Evolutionary conservation across 257 asterid genomes (phyloP).

Genomic region (Capsicum chinense): DNA sequence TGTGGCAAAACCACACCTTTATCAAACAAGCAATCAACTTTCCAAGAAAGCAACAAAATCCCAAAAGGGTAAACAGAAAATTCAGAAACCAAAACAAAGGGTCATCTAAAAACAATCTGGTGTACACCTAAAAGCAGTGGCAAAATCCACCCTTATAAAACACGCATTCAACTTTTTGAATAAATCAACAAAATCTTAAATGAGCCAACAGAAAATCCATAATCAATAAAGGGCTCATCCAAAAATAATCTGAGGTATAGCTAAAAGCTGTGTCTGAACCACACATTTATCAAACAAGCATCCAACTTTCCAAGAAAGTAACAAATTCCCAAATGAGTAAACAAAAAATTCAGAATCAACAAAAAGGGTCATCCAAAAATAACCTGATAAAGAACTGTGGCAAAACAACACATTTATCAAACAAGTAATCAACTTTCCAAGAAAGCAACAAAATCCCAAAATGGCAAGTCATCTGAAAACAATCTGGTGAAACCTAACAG

Average conservation of each 20-base stretch:
- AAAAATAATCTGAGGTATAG: too few relatives aligned
- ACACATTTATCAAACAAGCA: not conserved
- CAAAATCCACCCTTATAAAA: not conserved
- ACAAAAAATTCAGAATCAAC: not conserved
- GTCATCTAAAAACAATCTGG: conserved; percentile 45
- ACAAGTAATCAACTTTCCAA: conserved; percentile 18
- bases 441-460: conserved; percentile 21
- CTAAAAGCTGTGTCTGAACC: not conserved
- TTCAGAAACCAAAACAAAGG: not conserved
- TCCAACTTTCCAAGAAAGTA: not conserved
- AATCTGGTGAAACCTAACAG: conserved; percentile 34
- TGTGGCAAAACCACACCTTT: conserved; percentile 28
- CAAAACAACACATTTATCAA: conserved; percentile 17
- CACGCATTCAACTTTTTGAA: conserved; percentile 11
- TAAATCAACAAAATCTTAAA: not conserved
- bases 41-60: not conserved
- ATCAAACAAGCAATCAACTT: too few relatives aligned
- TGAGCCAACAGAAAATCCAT: not conserved
- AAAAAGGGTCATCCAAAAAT: conserved; percentile 31
- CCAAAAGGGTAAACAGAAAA: not conserved
- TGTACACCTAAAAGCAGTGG: conserved; percentile 7
- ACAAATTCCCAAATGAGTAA: not conserved
- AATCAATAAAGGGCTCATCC: not conserved
- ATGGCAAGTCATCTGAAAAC: conserved; percentile 35
- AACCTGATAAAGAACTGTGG: conserved; percentile 39